Conservation (phyloP, 1,284 basidiomycete genomes). For the Puccinia hordei region DNA sequence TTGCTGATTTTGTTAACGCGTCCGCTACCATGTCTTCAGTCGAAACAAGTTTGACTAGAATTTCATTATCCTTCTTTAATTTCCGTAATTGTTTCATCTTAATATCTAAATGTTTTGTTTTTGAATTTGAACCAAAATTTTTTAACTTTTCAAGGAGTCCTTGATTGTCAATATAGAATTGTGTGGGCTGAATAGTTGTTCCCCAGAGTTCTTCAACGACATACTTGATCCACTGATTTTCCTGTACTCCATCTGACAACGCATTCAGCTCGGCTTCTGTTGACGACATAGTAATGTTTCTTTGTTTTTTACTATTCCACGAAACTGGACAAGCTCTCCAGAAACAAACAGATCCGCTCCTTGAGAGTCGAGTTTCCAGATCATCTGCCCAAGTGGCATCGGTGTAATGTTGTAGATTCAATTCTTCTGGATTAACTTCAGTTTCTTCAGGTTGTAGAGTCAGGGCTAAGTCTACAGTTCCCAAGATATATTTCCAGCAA, state of each 20-base stretch:
- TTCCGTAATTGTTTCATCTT: neutral
- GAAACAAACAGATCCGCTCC: neutral
- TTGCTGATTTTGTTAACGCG: neutral
- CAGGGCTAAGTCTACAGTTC: neutral
- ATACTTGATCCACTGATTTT: neutral
- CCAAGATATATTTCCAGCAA: neutral
- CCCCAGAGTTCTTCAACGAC: slow-evolving; percentile 5
- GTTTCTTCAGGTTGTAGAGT: no score
- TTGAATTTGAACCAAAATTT: slow-evolving; percentile 10
- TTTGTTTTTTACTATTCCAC: neutral
- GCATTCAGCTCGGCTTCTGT: slow-evolving; percentile 2
- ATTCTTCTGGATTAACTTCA: neutral
- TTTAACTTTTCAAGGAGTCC: neutral
- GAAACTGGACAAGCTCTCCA: neutral
- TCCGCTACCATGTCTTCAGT: neutral
- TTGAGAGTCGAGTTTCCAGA: neutral
- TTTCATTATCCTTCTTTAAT: neutral
- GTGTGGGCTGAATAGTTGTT: neutral
- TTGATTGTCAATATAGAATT: slow-evolving; percentile 8
- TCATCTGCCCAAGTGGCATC: neutral
- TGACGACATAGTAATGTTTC: neutral
- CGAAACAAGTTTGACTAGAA: neutral
- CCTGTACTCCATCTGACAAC: neutral
- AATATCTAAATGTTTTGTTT: neutral
- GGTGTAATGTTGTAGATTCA: neutral